Evolutionary conservation across 768 basidiomycete genomes (phyloP).

Genomic region (Heimioporus sp.): DNA sequence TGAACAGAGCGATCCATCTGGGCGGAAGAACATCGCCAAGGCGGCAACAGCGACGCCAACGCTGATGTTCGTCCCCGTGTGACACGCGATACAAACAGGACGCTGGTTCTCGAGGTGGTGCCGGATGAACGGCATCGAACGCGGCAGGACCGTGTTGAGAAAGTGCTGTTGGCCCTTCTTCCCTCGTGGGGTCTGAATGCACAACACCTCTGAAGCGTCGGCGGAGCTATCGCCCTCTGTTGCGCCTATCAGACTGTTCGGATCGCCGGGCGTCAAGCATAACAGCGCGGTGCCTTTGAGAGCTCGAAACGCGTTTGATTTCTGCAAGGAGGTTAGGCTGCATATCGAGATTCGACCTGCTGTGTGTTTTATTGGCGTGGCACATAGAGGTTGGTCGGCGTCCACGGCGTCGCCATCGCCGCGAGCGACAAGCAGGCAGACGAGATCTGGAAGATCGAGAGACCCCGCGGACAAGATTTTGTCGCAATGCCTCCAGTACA

Average conservation of each 20-base stretch:
- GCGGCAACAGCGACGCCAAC: conserved; percentile 63
- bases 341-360: conserved; percentile 43
- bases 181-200: conserved; percentile 35
- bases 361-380: conserved; percentile 25
- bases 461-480: conserved; percentile 48
- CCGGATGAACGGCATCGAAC: conserved; percentile 45
- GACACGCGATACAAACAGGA: conserved; percentile 50
- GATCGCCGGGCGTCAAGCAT: conserved; percentile 10
- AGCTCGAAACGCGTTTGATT: not conserved
- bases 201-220: conserved; percentile 9
- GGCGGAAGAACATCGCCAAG: conserved; percentile 57
- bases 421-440: conserved; percentile 13
- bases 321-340: conserved; percentile 28
- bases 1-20: conserved; percentile 39
- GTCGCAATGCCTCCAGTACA: conserved; percentile 65
- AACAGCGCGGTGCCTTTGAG: conserved; percentile 13
- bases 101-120: conserved; percentile 35
- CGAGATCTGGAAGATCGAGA: conserved; percentile 43
- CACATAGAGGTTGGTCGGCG: not conserved
- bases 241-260: not conserved
- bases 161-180: conserved; percentile 56
- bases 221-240: too few relatives aligned
- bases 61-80: conserved; percentile 57
- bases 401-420: not conserved
- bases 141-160: conserved; percentile 48